These are phyloP conservation scores for Lonicera japonica DNA, from an alignment of 129 eudicot species.

Conservation along the genomic window DNA sequence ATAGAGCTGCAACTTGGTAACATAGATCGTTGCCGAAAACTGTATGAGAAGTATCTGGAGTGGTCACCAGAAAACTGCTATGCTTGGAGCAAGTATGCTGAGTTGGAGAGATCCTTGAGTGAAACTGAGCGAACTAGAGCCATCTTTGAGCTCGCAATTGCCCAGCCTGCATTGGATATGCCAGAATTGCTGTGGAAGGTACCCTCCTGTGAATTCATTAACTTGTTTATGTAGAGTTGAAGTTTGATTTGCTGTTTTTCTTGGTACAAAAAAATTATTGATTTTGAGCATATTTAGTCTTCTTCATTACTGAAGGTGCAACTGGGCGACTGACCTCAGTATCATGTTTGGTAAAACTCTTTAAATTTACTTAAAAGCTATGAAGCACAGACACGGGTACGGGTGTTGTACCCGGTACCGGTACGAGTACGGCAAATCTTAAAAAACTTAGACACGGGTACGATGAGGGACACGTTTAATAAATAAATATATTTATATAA, in stretches of 20 bases:
- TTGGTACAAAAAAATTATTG: background rate
- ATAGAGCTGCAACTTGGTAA: constrained; percentile 83
- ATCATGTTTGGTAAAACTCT: too few species aligned
- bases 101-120: constrained; percentile 63
- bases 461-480: too few species aligned
- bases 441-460: too few species aligned
- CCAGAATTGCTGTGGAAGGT: constrained; percentile 92
- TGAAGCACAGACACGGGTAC: too few species aligned
- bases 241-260: background rate
- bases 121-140: constrained; percentile 88
- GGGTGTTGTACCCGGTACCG: too few species aligned
- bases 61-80: constrained; percentile 91
- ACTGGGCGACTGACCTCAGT: background rate
- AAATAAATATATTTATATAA: too few species aligned
- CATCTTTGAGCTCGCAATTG: constrained; percentile 85
- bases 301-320: background rate
- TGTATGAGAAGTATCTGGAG: constrained; percentile 74
- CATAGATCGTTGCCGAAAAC: constrained; percentile 73
- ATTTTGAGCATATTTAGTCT: background rate
- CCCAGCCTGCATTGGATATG: constrained; percentile 86
- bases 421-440: too few species aligned
- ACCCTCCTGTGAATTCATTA: constrained; percentile 5
- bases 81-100: constrained; percentile 86
- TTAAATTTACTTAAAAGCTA: too few species aligned
- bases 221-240: background rate